Base-by-base conservation (phyloP, 2,329 filamentous ascomycete species). In the Paracoccidioides lutzii region DNA sequence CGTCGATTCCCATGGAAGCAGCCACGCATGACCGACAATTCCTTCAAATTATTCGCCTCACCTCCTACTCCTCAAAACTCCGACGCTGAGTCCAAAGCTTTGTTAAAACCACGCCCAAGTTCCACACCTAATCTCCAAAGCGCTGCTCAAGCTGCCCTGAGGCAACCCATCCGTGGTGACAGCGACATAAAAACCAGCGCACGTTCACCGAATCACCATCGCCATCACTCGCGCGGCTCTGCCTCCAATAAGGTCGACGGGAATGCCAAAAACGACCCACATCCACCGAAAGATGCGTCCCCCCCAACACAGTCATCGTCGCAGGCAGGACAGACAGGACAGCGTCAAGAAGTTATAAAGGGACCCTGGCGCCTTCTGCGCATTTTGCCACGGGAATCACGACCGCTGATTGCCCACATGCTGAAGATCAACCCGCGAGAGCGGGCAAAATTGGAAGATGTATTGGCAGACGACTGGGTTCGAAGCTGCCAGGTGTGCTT, bases 1-100 rank as follows among this genome's bases (percentile, higher is more conserved):
- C 81, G 93, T 28, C 79, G 93, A 40, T 98, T 98, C 67, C 93
- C 93, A 0, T 98, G 93, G 93, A 98, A 98, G 74, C 84, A 94
- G 40, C 93, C 93, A 4, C 83, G 90, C 43, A 75, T 90, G 68
- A 88, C 88, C 3, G 93, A 98, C 69, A 97, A 95, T 69, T 95
- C 90, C 0, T 98, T 88, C 73, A 90, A 91, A 65, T 80, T 98
- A 1, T 98, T 98, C 67, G 84, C 91, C 12, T 83, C 93, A 1
- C 80, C 87, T 6, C 90, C 91, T 0, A 52, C 3, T 30, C 88
- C 90, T 3, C 86, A 87, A 0, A 87, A 86, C 1, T 75, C 73
- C 9, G 74, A 76, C 52, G 65, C 66, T 10, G 66, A 71, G 45
- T 62, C 70, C 12, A 68, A 65, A 43, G 69, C 67, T 54, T 56